Evolutionary conservation across 805 yeast genomes (phyloP), one percentile per base, ranked within the genome.

Genomic region (Candida succiphila): DNA sequence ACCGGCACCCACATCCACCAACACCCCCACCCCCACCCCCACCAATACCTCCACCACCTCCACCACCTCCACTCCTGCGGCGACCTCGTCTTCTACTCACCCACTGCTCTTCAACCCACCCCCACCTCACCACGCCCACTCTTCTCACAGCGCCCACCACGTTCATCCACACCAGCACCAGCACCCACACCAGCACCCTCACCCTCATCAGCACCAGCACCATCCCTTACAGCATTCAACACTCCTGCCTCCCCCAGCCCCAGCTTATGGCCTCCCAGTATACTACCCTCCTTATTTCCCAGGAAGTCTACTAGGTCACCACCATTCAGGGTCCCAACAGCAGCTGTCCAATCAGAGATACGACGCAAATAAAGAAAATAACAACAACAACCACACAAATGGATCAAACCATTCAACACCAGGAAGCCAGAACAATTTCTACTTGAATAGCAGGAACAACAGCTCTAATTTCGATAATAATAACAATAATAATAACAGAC

Each of bases 241-340:
- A 40, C n/a, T n/a, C n/a, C 25, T 47, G 29, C 54, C 54, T 20
- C 52, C 48, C n/a, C 51, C 52, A 30, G 40, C 33, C 36, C 47
- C 51, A 45, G 41, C 42, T 39, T 31, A 31, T 44, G 38, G 48
- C 41, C n/a, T n/a, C n/a, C 34, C 52, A 44, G 32, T 45, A 9
- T 49, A 44, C 29, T 42, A 41, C 29, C 35, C 46, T 18, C 52
- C 54, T 2, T 47, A 40, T 29, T 46, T 48, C 46, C 10, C 4
- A 17, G 14, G 16, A 25, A 16, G 37, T 38, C 19, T 31, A 31
- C 15, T n/a, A n/a, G 17, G 14, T 15, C 23, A 31, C 12, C n/a
- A 19, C 15, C 28, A 23, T 21, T 22, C 13, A 16, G 26, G 32
- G 17, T 17, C 27, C 13, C 25, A 21, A 6, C 25, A 20, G 16